phyloP scores from a whole-genome alignment of 1,284 basidiomycete species.

The Ceratobasidium sp. region DNA sequence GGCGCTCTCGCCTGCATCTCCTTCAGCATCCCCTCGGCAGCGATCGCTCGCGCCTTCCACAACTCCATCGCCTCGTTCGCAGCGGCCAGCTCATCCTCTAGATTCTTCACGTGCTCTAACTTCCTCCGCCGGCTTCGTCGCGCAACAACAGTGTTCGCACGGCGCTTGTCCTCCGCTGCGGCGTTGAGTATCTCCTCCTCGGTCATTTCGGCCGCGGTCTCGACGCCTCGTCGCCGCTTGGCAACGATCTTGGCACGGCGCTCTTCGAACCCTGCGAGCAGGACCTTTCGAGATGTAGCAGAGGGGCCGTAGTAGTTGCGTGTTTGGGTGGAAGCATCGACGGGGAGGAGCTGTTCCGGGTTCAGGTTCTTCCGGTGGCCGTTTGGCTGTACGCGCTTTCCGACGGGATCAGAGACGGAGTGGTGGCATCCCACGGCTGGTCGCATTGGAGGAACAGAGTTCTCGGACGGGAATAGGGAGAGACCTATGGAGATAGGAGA shows the following conservation, averaged over 20 bases:
- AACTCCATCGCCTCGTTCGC: slow-evolving; percentile 65
- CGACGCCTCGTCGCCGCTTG: slow-evolving; percentile 44
- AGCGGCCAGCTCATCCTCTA: slow-evolving; percentile 68
- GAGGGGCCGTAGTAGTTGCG: slow-evolving; percentile 70
- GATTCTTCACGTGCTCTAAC: slow-evolving; percentile 74
- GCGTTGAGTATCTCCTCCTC: slow-evolving; percentile 63
- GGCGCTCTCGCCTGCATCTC: slow-evolving; percentile 5
- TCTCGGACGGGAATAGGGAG: slow-evolving; percentile 19
- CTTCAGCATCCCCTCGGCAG: slow-evolving; percentile 45
- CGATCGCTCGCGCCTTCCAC: slow-evolving; percentile 67
- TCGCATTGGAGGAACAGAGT: neutral
- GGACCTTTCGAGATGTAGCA: slow-evolving; percentile 69
- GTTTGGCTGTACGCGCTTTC: slow-evolving; percentile 65
- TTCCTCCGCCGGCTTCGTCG: slow-evolving; percentile 81
- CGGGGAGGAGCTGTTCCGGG: slow-evolving; percentile 65
- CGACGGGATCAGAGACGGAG: slow-evolving; percentile 54
- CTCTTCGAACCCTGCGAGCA: slow-evolving; percentile 64
- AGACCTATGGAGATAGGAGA: slow-evolving; percentile 23
- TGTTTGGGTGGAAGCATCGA: slow-evolving; percentile 70
- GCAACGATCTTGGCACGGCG: slow-evolving; percentile 55
- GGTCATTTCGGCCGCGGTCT: slow-evolving; percentile 58
- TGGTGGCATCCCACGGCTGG: slow-evolving; percentile 19
- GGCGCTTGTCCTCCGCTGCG: slow-evolving; percentile 80
- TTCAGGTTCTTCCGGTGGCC: slow-evolving; percentile 66
- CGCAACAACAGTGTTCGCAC: slow-evolving; percentile 84